These are phyloP conservation scores for Apiospora pterosperma DNA, from an alignment of 2,329 filamentous ascomycete genomes.

Conservation along the genomic window DNA sequence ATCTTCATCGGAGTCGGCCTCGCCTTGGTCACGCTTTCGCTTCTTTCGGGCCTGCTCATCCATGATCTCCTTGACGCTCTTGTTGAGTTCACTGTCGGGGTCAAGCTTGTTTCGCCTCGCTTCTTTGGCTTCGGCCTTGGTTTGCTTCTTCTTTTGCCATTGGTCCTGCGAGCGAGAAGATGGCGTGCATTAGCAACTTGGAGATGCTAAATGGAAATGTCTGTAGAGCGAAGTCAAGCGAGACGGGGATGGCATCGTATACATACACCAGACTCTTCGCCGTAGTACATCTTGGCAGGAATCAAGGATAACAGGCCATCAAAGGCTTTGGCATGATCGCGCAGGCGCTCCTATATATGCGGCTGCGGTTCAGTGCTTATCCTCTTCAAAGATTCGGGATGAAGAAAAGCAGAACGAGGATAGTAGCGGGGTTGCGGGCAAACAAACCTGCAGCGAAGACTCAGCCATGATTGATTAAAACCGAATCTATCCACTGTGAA, in stretches of 20 bases:
- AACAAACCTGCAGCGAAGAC: slow-evolving; percentile 22
- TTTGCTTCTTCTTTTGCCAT: slow-evolving; percentile 93
- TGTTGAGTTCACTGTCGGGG: slow-evolving; percentile 77
- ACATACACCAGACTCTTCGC: slow-evolving; percentile 78
- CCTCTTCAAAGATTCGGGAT: slow-evolving; percentile 6
- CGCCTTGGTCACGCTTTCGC: slow-evolving; percentile 59
- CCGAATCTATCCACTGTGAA: not conserved
- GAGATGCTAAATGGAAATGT: slow-evolving; percentile 5
- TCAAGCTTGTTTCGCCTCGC: slow-evolving; percentile 88
- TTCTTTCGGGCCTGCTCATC: slow-evolving; percentile 76
- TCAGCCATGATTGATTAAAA: slow-evolving; percentile 18
- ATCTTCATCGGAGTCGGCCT: slow-evolving; percentile 43
- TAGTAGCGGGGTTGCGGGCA: not conserved
- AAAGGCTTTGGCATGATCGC: slow-evolving; percentile 68
- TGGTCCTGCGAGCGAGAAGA: slow-evolving; percentile 56
- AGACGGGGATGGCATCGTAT: slow-evolving; percentile 9
- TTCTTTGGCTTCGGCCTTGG: slow-evolving; percentile 79
- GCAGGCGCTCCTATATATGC: slow-evolving; percentile 48
- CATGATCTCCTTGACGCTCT: slow-evolving; percentile 86
- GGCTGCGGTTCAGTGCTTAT: not conserved
- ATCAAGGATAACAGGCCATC: slow-evolving; percentile 85
- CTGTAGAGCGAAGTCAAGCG: not conserved
- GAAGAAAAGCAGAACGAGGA: not conserved
- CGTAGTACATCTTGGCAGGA: slow-evolving; percentile 87
- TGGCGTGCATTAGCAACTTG: slow-evolving; percentile 12